A percentile compares a stretch with the other conserved stretches of the same genome.
These are phyloP conservation scores for Neofusicoccum laricinum DNA, from an alignment of 2,329 filamentous ascomycete species.

Conservation along the genomic window DNA sequence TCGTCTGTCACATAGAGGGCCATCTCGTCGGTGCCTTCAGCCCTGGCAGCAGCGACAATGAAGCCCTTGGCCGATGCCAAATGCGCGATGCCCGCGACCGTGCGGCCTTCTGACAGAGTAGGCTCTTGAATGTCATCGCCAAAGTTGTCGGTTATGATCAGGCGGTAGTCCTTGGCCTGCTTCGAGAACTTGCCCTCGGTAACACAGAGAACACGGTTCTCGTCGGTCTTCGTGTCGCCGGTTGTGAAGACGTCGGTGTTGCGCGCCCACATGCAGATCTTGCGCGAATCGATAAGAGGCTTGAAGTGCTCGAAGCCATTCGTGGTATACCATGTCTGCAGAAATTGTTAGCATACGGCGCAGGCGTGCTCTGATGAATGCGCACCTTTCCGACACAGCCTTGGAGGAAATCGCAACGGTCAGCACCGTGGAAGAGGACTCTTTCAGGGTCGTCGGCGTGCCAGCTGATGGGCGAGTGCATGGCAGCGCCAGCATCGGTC, in stretches of 20 bases:
- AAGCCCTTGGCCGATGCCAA: constrained; percentile 83
- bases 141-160: constrained; percentile 80
- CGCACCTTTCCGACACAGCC: constrained; percentile 53
- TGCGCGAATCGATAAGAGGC: constrained; percentile 64
- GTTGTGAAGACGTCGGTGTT: constrained; percentile 70
- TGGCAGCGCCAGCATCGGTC: constrained; percentile 53
- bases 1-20: constrained; percentile 87
- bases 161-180: constrained; percentile 69
- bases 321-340: constrained; percentile 66
- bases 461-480: constrained; percentile 66
- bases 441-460: constrained; percentile 80
- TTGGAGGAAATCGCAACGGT: constrained; percentile 35
- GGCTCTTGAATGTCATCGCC: constrained; percentile 60
- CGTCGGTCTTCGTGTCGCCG: constrained; percentile 62
- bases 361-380: constrained; percentile 56
- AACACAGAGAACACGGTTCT: constrained; percentile 76
- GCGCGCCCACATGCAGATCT: constrained; percentile 86
- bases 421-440: constrained; percentile 69
- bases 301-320: constrained; percentile 76
- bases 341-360: constrained; percentile 19
- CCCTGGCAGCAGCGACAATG: constrained; percentile 77
- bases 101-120: constrained; percentile 68
- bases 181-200: constrained; percentile 69
- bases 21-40: constrained; percentile 81
- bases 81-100: constrained; percentile 76